Base-by-base conservation (phyloP, 352 stramenopile genomes). In the Globisporangium spinosum region DNA sequence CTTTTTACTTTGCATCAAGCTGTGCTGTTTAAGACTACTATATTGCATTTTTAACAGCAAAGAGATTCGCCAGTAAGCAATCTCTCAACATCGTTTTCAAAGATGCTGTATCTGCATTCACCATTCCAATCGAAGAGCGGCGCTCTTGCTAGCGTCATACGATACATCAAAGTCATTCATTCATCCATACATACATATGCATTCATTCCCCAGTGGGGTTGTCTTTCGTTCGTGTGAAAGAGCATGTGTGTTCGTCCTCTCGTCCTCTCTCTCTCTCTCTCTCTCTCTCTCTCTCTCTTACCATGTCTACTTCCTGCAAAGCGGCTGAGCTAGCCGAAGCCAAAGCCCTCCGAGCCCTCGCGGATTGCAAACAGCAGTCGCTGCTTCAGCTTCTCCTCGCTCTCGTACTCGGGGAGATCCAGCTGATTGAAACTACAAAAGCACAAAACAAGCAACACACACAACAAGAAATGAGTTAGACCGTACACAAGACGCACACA, bases 341-440 rank as follows among this genome's bases (percentile, higher is more conserved):
- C 89, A 86, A 99, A 99, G 9, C 95, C 97, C 64, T 98, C 94
- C 45, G 90, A 94, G 65, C 98, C 98, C 89, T 99, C 98, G 27
- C 95, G 97, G 53, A 99, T 99, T 1, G 98, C 97, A 59, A 98
- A 91, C 25, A 99, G 67, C 27, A 99, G 74, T 69, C 98, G 98
- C 71, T 99, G 94, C 74, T 95, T 96, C 70, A 99, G 83, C 79
- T 98, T 97, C 51, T 99, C 97, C 72, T 99, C 94, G 71, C 82
- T 98, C 53, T 94, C 91, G 81, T 99, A 99, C 67, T 97, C 90
- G 20, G 98, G 98, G 32, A 99, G 80, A 79, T 99, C 98, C 47
- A 99, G 80, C 64, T 98, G 94, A 78, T 99, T 99, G 76, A 99
- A 99, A 80, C 89, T 96, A 70, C 57, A 70, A 32, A 34, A 45